phyloP scores from a whole-genome alignment of 225 moss, liverwort and hornwort genomes.

The Anthoceros angustus region DNA sequence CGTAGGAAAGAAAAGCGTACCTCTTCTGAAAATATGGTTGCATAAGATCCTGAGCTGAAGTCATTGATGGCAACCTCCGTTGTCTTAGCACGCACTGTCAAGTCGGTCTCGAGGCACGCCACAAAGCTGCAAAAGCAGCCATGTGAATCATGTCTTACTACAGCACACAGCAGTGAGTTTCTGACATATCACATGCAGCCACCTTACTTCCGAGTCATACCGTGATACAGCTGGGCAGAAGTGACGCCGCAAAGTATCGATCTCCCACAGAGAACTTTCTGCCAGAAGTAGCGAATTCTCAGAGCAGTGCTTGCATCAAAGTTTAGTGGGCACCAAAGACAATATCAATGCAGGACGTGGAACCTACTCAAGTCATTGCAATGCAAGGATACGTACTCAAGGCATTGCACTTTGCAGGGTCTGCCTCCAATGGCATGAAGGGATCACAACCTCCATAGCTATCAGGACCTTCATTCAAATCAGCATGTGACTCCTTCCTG shows the following conservation, averaged over 20 bases:
- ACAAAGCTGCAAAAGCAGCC: constrained; percentile 49
- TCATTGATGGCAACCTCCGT: constrained; percentile 61
- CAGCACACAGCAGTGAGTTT: background rate
- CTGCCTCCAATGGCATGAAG: constrained; percentile 49
- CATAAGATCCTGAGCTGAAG: constrained; percentile 85
- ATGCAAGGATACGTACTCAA: background rate
- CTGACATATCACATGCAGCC: background rate
- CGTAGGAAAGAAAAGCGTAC: constrained; percentile 17
- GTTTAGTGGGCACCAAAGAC: background rate
- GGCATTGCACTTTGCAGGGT: constrained; percentile 69
- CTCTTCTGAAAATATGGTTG: constrained; percentile 92
- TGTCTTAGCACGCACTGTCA: constrained; percentile 77
- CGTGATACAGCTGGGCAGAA: constrained; percentile 97
- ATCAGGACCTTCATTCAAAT: background rate
- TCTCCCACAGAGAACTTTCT: constrained; percentile 98
- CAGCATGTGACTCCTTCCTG: background rate
- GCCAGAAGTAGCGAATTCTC: constrained; percentile 8
- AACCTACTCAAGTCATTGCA: too few species aligned
- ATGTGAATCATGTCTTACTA: background rate
- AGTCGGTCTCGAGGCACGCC: constrained; percentile 78
- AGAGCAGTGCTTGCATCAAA: background rate
- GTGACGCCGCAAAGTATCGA: constrained; percentile 71
- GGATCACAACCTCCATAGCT: constrained; percentile 36
- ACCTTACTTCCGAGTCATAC: constrained; percentile 15
- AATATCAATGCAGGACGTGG: too few species aligned